These are phyloP conservation scores for Arctium minus DNA, from an alignment of 129 eudicot species.

Conservation along the genomic window DNA sequence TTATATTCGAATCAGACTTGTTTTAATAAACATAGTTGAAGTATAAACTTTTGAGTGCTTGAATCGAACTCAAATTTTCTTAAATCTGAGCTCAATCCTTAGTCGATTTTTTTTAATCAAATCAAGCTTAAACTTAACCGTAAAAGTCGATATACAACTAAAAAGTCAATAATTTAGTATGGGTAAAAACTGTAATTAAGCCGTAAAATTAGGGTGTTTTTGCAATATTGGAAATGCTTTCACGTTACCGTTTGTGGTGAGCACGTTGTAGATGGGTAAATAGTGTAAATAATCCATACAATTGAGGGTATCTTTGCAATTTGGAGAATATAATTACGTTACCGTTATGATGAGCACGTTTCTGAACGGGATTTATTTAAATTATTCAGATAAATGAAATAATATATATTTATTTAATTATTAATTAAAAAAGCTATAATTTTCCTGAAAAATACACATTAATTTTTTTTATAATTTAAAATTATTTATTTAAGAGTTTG, in stretches of 20 bases:
- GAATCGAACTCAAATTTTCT: background rate
- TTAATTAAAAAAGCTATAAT: too few species aligned
- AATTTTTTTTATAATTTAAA: too few species aligned
- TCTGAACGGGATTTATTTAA: background rate
- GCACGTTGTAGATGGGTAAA: background rate
- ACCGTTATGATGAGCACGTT: conserved; percentile 17
- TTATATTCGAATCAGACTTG: too few species aligned
- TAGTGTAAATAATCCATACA: background rate
- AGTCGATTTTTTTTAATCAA: background rate
- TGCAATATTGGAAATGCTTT: background rate
- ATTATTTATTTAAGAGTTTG: too few species aligned
- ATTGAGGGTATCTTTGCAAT: background rate
- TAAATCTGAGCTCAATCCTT: background rate
- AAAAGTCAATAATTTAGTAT: background rate
- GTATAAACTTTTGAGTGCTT: too few species aligned
- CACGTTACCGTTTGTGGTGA: background rate
- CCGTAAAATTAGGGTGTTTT: too few species aligned
- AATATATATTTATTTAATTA: too few species aligned
- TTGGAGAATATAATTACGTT: background rate
- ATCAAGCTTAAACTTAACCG: background rate
- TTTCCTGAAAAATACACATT: too few species aligned
- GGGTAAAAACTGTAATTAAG: background rate
- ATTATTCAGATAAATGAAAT: background rate
- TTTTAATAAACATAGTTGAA: too few species aligned
- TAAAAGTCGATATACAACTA: background rate